Evolutionary conservation across 805 yeast species (phyloP).

Genomic region (Maudiozyma pseudohumilis): DNA sequence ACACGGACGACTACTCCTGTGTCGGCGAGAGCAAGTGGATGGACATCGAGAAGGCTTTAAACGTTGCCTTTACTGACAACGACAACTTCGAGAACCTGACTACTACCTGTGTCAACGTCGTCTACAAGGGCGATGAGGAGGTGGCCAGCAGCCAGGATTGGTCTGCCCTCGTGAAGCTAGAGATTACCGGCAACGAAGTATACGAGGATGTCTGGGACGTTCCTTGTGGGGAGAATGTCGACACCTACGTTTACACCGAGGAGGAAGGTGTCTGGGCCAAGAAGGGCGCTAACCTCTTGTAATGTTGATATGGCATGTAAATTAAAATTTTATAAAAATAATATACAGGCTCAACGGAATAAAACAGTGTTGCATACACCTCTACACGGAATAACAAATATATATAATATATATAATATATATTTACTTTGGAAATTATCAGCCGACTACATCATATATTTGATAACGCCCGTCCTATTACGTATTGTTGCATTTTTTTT

Average conservation of each 20-base stretch:
- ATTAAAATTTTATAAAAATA: too few relatives aligned
- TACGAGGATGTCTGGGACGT: background rate
- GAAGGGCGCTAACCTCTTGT: background rate
- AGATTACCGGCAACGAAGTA: background rate
- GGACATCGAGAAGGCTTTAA: background rate
- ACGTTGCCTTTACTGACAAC: background rate
- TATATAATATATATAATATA: too few relatives aligned
- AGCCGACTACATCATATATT: too few relatives aligned
- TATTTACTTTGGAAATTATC: too few relatives aligned
- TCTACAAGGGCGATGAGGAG: background rate
- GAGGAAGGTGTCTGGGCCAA: slow-evolving; percentile 1
- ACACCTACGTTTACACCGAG: background rate
- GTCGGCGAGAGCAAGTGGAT: background rate
- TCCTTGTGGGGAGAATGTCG: background rate
- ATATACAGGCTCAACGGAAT: too few relatives aligned
- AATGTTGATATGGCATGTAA: too few relatives aligned
- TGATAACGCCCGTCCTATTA: too few relatives aligned
- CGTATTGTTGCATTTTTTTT: too few relatives aligned
- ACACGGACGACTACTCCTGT: background rate
- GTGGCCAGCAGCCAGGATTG: too few relatives aligned
- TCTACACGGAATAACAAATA: too few relatives aligned
- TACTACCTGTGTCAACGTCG: background rate
- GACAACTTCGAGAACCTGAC: background rate
- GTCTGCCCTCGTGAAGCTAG: background rate
- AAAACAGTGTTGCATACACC: too few relatives aligned